Evolutionary conservation across 2,329 filamentous ascomycete species (phyloP).

Genomic region (Ramularia endophylla): DNA sequence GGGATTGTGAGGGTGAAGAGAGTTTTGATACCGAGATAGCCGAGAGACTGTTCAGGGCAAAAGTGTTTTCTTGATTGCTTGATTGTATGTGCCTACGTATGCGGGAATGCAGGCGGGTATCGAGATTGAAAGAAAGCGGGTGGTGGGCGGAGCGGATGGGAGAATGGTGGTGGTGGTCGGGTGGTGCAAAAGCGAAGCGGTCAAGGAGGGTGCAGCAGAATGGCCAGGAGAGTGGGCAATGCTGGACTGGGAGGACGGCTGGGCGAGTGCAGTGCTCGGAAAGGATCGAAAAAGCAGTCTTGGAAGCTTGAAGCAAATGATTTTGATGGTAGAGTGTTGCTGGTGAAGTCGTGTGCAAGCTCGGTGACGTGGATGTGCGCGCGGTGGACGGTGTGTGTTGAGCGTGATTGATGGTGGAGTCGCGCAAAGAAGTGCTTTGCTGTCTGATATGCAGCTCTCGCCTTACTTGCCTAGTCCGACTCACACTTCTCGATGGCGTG

Average conservation of each 20-base stretch:
- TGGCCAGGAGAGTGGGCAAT: slow-evolving; percentile 8
- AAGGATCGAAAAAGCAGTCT: slow-evolving; percentile 1
- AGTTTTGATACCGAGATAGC: slow-evolving; percentile 1
- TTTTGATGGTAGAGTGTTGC: background rate
- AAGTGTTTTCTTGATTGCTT: slow-evolving; percentile 12
- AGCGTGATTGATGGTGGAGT: slow-evolving; percentile 2
- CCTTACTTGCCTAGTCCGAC: too few relatives aligned
- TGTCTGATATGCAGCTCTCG: too few relatives aligned
- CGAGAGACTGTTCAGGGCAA: slow-evolving; percentile 3
- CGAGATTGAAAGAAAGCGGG: slow-evolving; percentile 10
- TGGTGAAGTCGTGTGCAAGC: background rate
- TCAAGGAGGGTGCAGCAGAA: slow-evolving; percentile 10
- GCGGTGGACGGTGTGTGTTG: background rate
- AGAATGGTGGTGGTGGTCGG: slow-evolving; percentile 8
- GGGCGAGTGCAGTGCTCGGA: slow-evolving; percentile 3
- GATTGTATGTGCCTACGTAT: slow-evolving; percentile 19
- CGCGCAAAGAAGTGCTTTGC: too few relatives aligned
- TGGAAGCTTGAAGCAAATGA: slow-evolving; percentile 2
- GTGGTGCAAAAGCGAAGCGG: slow-evolving; percentile 8
- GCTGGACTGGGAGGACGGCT: slow-evolving; percentile 4
- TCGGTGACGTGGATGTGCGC: slow-evolving; percentile 1
- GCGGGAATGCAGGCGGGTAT: slow-evolving; percentile 4
- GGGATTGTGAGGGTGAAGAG: slow-evolving; percentile 2
- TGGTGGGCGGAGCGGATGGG: slow-evolving; percentile 3
- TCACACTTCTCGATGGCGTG: too few relatives aligned